Base-by-base conservation (phyloP, 78 protist genomes). In the Dictyostelium intermedium region DNA sequence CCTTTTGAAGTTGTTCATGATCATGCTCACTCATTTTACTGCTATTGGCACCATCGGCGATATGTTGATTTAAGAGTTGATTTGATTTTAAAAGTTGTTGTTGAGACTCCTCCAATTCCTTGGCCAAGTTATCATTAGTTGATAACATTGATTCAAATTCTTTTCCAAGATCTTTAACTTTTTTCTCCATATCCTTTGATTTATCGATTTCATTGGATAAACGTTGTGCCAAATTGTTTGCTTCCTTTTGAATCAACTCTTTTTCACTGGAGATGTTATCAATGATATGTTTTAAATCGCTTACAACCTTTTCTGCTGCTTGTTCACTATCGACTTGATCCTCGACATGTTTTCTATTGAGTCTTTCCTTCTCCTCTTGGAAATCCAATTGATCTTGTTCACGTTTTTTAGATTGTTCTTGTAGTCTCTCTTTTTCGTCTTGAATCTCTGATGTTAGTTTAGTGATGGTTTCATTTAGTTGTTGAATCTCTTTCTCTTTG, bases 151-250 rank as follows among this genome's bases (percentile, higher is more conserved):
- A 41, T 23, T 78, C 87, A 23, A 89, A 47, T 50, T 89, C 94
- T 45, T 69, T 78, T 66, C 73, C 86, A 10, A 43, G 77, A n/a
- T 89, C 84, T 83, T 39, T 66, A 14, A 69, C 56, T 60, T 45
- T 13, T 45, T 34, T 63, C 56, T 89, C 94, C 16, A 56, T 35
- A 4, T 89, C 94, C 18, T 78, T 69, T 7, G 63, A 23, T 78
- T 89, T 89, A 27, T 89, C 94, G 18, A 76, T 35, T 70, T 80
- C 81, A 23, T 70, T 70, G 18, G 85, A 80, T 16, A 89, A 74
- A 32, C 94, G 18, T 27, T 89, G 76, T 3, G 94, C 94, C 7
- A 89, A 50, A 43, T 61, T 80, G 35, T 69, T 80, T 0, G 84
- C 60, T 43, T 89, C 94, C 18, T 16, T 30, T 39, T 89, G 86